These are phyloP conservation scores for Leucocoprinus leucothites DNA, from an alignment of 768 basidiomycete species.

Conservation along the genomic window DNA sequence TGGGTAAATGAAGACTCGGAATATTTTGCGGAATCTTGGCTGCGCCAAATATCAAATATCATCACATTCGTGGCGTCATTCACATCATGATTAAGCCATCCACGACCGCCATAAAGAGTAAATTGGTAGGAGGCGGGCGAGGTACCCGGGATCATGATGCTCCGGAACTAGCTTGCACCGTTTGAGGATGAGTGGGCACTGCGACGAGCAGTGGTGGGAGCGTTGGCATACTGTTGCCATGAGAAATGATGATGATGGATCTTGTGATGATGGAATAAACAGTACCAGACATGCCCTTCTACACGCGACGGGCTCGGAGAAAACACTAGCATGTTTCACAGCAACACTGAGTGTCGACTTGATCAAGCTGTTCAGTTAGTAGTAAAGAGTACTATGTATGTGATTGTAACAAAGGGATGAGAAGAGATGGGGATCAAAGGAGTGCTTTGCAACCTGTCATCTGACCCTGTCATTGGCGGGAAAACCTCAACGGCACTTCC, in stretches of 20 bases:
- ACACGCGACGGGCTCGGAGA: neutral
- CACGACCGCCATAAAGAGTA: too few species aligned
- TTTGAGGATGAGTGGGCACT: neutral
- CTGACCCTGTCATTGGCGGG: conserved; percentile 18
- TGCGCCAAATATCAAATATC: too few species aligned
- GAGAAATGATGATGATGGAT: conserved; percentile 8
- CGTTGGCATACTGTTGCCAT: conserved; percentile 7
- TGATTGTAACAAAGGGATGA: neutral
- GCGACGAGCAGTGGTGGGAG: conserved; percentile 4
- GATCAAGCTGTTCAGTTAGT: neutral
- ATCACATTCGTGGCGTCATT: too few species aligned
- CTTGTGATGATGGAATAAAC: neutral
- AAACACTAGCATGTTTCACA: neutral
- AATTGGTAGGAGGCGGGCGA: too few species aligned
- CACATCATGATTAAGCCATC: too few species aligned
- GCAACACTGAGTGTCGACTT: neutral
- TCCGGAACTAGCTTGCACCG: neutral
- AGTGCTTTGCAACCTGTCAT: conserved; percentile 4
- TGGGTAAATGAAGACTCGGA: too few species aligned
- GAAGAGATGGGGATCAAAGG: neutral
- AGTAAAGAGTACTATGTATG: neutral
- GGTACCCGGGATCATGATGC: too few species aligned
- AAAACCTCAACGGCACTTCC: conserved; percentile 31
- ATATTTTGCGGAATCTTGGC: neutral
- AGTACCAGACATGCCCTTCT: neutral